These are phyloP conservation scores for Trichoderma koningiopsis DNA, from an alignment of 2,329 filamentous ascomycete genomes.

Conservation along the genomic window DNA sequence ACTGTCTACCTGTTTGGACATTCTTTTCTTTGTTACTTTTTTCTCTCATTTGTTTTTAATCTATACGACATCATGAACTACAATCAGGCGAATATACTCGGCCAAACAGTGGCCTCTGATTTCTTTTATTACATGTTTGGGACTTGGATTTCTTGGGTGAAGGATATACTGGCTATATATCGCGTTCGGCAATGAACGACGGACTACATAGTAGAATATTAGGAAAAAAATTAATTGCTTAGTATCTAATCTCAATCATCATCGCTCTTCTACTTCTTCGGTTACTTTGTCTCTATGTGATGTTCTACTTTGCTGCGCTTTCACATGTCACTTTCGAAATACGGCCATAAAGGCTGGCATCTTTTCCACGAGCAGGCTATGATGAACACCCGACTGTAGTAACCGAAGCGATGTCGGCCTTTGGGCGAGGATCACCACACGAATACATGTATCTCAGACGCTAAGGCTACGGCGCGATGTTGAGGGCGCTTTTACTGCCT, in stretches of 20 bases:
- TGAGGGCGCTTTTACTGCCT: conserved; percentile 13
- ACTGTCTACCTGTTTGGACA: not conserved
- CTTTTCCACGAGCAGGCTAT: not conserved
- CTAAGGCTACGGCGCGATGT: not conserved
- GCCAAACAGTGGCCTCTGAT: not conserved
- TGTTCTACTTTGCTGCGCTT: not conserved
- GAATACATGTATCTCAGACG: not conserved
- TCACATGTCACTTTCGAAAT: not conserved
- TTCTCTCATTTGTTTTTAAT: not conserved
- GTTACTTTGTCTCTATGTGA: not conserved
- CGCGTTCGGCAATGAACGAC: not conserved
- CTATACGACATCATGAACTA: conserved; percentile 5
- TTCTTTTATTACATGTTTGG: not conserved
- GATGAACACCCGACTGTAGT: not conserved
- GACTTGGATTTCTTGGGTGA: not conserved
- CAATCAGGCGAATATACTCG: not conserved
- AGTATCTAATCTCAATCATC: conserved; percentile 8
- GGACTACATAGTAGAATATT: conserved; percentile 4
- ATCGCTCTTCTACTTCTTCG: not conserved
- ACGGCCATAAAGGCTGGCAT: not conserved
- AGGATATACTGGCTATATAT: not conserved
- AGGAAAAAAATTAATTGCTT: conserved; percentile 3
- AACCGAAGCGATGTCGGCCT: conserved; percentile 4
- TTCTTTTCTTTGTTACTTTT: not conserved
- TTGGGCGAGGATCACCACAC: not conserved